Base-by-base conservation (phyloP, 78 protist genomes). In the Polysphondylium violaceum region DNA sequence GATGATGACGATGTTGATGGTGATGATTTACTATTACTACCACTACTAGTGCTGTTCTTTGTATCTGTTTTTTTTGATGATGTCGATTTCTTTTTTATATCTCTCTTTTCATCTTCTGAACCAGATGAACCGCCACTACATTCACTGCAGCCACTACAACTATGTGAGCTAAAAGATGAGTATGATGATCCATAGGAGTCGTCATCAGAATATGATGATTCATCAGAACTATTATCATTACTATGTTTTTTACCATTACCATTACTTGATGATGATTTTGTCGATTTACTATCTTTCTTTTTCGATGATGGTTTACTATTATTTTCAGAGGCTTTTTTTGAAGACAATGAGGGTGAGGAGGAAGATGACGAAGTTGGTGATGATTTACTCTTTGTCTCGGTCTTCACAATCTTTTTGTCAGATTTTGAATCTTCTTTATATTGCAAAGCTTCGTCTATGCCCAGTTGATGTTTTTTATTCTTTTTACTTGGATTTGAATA, bases 361-460 rank as follows among this genome's bases (percentile, higher is more conserved):
- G n/a, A n/a, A 27, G 71, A 60, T 29, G 68, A 63, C 35, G 35
- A 63, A 29, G 44, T 33, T 35, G 71, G 71, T 63, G 73, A 65
- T 64, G 16, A 36, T 16, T 65, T 21, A 29, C 17, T 21, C 40
- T 65, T 65, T 0, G 53, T 11, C 8, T 47, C 8, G 53, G 8
- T 11, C 35, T 69, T 69, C 27, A 44, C 17, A 27, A 19, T 23
- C 35, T 43, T 59, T 53, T 31, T 36, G 16, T 19, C 33, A 17
- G 27, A 31, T 23, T 40, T 29, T 50, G 78, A 63, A 51, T 50
- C 33, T 19, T 72, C 21, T 3, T 33, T 51, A n/a, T 31, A 72
- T 19, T 72, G 29, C 21, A n/a, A n/a, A 9, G 50, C 51, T 31
- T 72, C 78, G 6, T 27, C 33, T 14, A 72, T 55, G 27, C 56